These are phyloP conservation scores for Malassezia pachydermatis DNA, from an alignment of 1,284 basidiomycete genomes.

Conservation along the genomic window DNA sequence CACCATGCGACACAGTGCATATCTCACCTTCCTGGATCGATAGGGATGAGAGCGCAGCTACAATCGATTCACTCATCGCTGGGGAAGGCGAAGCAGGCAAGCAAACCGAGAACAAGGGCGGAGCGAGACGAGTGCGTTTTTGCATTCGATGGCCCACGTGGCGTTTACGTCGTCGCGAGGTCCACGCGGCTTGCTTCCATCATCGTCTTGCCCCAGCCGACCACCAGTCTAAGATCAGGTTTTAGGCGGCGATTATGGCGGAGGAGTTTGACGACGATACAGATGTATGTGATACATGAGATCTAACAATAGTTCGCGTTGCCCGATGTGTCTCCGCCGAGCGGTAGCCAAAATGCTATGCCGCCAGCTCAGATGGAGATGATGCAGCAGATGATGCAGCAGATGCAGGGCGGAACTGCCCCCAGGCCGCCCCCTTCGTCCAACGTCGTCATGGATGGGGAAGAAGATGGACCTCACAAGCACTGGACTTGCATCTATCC, in stretches of 20 bases:
- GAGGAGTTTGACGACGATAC: slow-evolving; percentile 47
- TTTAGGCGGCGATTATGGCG: too few relatives aligned
- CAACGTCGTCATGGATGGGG: slow-evolving; percentile 5
- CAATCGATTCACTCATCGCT: slow-evolving; percentile 14
- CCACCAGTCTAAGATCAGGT: too few relatives aligned
- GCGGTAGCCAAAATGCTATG: background rate
- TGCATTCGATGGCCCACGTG: slow-evolving; percentile 1
- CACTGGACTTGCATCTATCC: slow-evolving; percentile 94
- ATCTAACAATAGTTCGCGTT: slow-evolving; percentile 17
- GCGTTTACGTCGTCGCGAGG: slow-evolving; percentile 2
- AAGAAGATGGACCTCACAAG: slow-evolving; percentile 32
- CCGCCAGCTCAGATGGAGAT: slow-evolving; percentile 33
- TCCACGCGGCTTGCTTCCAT: background rate
- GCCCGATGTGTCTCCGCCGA: slow-evolving; percentile 20
- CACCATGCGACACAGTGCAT: slow-evolving; percentile 1
- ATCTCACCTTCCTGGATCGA: slow-evolving; percentile 9
- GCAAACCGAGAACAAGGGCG: background rate
- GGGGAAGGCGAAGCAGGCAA: background rate
- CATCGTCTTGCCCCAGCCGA: too few relatives aligned
- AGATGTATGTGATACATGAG: slow-evolving; percentile 27
- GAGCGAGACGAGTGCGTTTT: too few relatives aligned
- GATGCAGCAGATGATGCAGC: slow-evolving; percentile 39
- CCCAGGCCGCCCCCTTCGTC: slow-evolving; percentile 14
- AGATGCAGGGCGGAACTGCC: slow-evolving; percentile 22
- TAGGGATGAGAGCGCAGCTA: slow-evolving; percentile 14